Evolutionary conservation across 345 rosid species (phyloP), one percentile per base, ranked within the genome.

Genomic region (Eucalyptus sp.): DNA sequence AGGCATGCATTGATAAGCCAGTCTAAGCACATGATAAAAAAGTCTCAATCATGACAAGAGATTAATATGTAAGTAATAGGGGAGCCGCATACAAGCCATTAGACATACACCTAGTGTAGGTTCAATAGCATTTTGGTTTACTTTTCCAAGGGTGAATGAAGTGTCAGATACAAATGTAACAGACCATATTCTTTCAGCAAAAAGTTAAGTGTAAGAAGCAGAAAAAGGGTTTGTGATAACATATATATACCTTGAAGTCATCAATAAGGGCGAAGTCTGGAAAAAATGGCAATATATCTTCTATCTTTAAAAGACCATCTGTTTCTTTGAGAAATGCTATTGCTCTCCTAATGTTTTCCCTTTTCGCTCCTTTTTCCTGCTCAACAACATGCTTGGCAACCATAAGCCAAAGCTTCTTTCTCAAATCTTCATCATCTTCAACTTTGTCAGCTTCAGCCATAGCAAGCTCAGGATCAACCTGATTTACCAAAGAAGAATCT

Each of bases 371-470:
- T 91, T 95, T 97, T 94, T 98, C 99, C 93, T 97, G 99, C 90
- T 95, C 93, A 88, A 98, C 91, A 56, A 97, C 99, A 93, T 98
- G 99, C 94, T 96, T 98, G 86, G 99, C 99, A 92, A 98, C 94
- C 99, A 98, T 98, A 29, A 98, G 96, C 99, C 99, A 97, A 85
- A 98, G 96, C 94, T 98, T 98, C 94, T 97, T 98, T 89, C 99
- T 96, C 93, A 98, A 91, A 90, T 98, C 99, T 93, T 97, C 99
- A 89, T 98, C 99, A 91, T 98, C 99, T 94, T 97, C 99, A 91
- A 97, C 99, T 93, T 96, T 98, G 93, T 98, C 99, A 86, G 99
- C 99, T 93, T 98, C 99, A 89, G 99, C 98, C 99, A 98, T 98
- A 89, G 99, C 99, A 83, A 98, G 98, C 92, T 98, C 99, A 27